These are phyloP conservation scores for Fusarium albosuccineum DNA, from an alignment of 2,329 filamentous ascomycete genomes.

Conservation along the genomic window DNA sequence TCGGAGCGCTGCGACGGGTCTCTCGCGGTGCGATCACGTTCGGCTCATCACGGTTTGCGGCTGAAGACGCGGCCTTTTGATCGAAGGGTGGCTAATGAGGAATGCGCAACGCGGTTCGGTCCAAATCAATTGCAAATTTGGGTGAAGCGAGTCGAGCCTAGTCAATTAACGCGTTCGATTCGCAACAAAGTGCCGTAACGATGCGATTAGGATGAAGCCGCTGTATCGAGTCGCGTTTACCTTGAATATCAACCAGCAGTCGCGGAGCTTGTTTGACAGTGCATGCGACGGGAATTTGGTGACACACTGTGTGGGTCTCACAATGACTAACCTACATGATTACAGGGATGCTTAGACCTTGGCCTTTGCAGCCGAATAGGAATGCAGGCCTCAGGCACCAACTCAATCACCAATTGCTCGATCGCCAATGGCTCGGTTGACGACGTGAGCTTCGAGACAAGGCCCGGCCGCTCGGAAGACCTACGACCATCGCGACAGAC, in stretches of 20 bases:
- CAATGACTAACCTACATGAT: slow-evolving; percentile 14
- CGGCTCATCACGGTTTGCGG: slow-evolving; percentile 41
- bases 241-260: slow-evolving; percentile 42
- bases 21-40: slow-evolving; percentile 39
- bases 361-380: background rate
- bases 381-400: slow-evolving; percentile 44
- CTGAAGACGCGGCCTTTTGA: slow-evolving; percentile 40
- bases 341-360: slow-evolving; percentile 32
- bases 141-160: background rate
- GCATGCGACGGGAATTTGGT: slow-evolving; percentile 40
- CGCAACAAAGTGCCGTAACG: slow-evolving; percentile 12
- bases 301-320: slow-evolving; percentile 11
- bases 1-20: slow-evolving; percentile 38
- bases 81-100: slow-evolving; percentile 19
- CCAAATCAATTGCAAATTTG: slow-evolving; percentile 7
- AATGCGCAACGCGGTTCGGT: slow-evolving; percentile 8
- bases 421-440: slow-evolving; percentile 46
- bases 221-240: slow-evolving; percentile 43
- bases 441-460: slow-evolving; percentile 47
- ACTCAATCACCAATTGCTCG: slow-evolving; percentile 44
- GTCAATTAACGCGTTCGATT: slow-evolving; percentile 26
- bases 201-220: slow-evolving; percentile 28
- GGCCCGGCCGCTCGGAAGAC: slow-evolving; percentile 40
- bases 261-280: slow-evolving; percentile 48
- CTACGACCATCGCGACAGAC: slow-evolving; percentile 33